Conservation (phyloP, 2,329 filamentous ascomycete species). For the Exophiala spinifera region DNA sequence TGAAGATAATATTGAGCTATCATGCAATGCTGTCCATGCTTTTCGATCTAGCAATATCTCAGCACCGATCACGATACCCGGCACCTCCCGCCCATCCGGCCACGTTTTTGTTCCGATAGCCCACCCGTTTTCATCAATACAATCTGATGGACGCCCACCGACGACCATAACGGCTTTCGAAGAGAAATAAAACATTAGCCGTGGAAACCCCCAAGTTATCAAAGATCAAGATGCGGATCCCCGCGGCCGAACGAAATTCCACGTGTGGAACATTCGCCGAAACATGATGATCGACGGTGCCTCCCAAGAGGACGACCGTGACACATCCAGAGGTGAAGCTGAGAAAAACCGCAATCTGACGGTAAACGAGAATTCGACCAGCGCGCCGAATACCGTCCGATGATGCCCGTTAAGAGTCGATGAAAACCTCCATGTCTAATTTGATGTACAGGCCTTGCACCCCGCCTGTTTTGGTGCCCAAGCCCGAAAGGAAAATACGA, state of each 20-base stretch:
- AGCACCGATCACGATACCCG: constrained; percentile 2
- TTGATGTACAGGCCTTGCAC: constrained; percentile 20
- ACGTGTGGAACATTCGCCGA: not conserved
- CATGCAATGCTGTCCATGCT: constrained; percentile 11
- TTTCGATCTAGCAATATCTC: not conserved
- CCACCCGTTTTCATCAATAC: constrained; percentile 14
- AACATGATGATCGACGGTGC: not conserved
- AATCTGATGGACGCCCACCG: constrained; percentile 6
- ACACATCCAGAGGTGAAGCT: constrained; percentile 9
- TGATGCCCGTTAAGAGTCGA: constrained; percentile 21
- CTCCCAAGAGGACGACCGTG: not conserved
- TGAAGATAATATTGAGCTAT: constrained; percentile 19
- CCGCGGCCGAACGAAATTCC: constrained; percentile 1
- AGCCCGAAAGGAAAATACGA: constrained; percentile 14
- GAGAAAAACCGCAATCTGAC: constrained; percentile 13
- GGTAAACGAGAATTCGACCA: constrained; percentile 28
- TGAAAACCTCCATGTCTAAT: constrained; percentile 26
- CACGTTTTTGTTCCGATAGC: not conserved
- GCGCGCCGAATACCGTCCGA: constrained; percentile 24
- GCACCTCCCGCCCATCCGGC: not conserved
- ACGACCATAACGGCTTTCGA: constrained; percentile 1
- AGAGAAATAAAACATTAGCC: not conserved
- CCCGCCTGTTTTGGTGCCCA: constrained; percentile 20
- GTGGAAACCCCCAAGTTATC: constrained; percentile 9
- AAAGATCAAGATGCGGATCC: constrained; percentile 1